phyloP scores from a whole-genome alignment of 495 filamentous ascomycete species.

The Parathielavia hyrcaniae region DNA sequence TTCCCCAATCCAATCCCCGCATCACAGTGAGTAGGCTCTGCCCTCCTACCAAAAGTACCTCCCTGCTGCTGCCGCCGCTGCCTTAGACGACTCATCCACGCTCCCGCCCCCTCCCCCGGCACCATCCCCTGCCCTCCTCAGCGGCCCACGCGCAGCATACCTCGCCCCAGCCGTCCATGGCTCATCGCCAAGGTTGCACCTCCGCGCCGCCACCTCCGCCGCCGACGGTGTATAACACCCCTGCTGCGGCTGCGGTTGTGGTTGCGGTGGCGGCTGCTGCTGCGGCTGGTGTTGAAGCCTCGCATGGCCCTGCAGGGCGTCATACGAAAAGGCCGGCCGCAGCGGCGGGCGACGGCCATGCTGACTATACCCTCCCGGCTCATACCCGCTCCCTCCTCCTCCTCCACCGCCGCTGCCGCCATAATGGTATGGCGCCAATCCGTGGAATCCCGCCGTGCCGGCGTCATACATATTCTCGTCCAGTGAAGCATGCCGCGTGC shows the following conservation, averaged over 20 bases:
- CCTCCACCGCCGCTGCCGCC: background rate
- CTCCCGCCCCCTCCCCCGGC: background rate
- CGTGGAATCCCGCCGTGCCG: background rate
- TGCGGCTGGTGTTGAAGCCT: conserved; percentile 6
- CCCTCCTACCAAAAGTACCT: background rate
- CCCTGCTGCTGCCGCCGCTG: no score
- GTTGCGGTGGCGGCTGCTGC: no score
- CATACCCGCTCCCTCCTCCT: no score
- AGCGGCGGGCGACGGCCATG: conserved; percentile 1
- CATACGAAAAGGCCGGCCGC: conserved; percentile 12
- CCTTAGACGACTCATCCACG: background rate
- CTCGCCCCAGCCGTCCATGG: background rate
- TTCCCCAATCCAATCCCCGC: no score
- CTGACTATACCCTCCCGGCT: background rate
- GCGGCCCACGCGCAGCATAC: background rate
- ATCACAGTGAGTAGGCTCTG: no score
- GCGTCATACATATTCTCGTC: conserved; percentile 18
- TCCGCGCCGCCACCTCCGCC: background rate
- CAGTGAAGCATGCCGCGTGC: conserved; percentile 17
- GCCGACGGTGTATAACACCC: background rate
- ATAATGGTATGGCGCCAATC: background rate
- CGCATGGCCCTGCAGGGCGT: conserved; percentile 12
- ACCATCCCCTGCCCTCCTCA: background rate
- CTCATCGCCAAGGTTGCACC: background rate
- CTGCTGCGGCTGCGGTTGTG: background rate